Base-by-base conservation (phyloP, 2,329 filamentous ascomycete genomes). In the Ophiostoma perfectum region DNA sequence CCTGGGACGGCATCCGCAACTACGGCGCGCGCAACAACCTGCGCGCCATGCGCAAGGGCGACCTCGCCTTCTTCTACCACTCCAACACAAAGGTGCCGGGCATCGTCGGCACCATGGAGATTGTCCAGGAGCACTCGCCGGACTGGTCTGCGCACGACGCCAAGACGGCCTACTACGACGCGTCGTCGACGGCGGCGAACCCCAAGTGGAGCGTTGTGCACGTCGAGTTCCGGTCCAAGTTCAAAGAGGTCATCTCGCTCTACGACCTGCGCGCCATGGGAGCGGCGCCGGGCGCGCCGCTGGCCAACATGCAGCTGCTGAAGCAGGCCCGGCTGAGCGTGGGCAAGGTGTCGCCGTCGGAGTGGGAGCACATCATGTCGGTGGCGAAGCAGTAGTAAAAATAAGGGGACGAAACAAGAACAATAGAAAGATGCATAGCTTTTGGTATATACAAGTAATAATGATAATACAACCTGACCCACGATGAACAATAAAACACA, bases 21-120 rank as follows among this genome's bases (percentile, higher is more conserved):
- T 85, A 84, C 70, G 78, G 79, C 71, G 94, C 94, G 6, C 87
- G 92, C 39, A 98, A 97, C 75, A 92, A 97, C 76, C 88, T 99
- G 80, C 87, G 91, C 42, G 86, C 88, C 8, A 99, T 99, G 95
- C 93, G 91, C 74, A 88, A 88, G 68, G 93, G 93, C 66, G 95
- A 99, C 75, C 83, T 93, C 44, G 93, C 93, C 39, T 98, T 99
- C 80, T 98, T 99, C 80, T 98, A 98, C 76, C 94, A 97, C 78
- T 96, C 91, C 64, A 96, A 95, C 74, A 95, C 91, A 79, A 96
- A 96, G 76, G 86, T 89, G 38, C 93, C 93, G 0, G 94, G 91
- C 2, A 92, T 98, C 64, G 92, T 89, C 1, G 93, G 93, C 1
- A 86, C 89, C 18, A 93, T 97, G 90, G 90, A 95, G 74, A 90